Base-by-base conservation (phyloP, 2,329 filamentous ascomycete genomes). In the Xylaria sp. region DNA sequence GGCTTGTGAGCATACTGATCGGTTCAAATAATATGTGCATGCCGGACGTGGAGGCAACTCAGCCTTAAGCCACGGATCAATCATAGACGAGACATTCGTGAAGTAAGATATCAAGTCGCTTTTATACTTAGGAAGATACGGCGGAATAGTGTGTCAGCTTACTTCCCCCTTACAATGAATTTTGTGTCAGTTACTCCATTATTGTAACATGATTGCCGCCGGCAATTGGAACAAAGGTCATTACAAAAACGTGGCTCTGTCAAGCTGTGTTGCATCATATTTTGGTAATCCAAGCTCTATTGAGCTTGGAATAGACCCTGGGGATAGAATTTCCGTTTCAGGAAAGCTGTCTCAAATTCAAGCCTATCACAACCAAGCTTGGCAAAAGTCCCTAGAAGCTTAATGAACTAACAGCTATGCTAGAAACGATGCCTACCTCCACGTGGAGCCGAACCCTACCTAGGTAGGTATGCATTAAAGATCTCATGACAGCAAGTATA, bases 291-390 rank as follows among this genome's bases (percentile, higher is more conserved):
- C 3, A 44, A 20, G 38, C 17, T 23, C 28, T 15, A 40, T 23
- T 3, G 7, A 20, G 31, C 33, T 33, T 33, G 33, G 20, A 7
- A 54, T 26, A 57, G 15, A 53, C 17, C 6, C 36, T 11, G 6
- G 17, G 20, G 46, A 40, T 57, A 28, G 26, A n/a, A 53, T 69
- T 73, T 66, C 72, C 69, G 4, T 46, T 68, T 72, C 40, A 48
- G 72, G 73, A 72, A 71, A 70, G 46, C 69, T 66, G 59, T 20
- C 1, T 15, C 23, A 23, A 17, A n/a, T 49, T 57, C 49, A 23
- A 59, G 6, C 69, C 67, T 66, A 73, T 71, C 65, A 71, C 28
- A 64, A 20, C 17, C 20, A 23, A 59, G 5, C 20, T 40, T 26
- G 36, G 23, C 17, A 36, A 38, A 48, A 15, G 63, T 20, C 36